Evolutionary conservation across 768 basidiomycete genomes (phyloP), one percentile per base, ranked within the genome.

Genomic region (Trametes maxima): DNA sequence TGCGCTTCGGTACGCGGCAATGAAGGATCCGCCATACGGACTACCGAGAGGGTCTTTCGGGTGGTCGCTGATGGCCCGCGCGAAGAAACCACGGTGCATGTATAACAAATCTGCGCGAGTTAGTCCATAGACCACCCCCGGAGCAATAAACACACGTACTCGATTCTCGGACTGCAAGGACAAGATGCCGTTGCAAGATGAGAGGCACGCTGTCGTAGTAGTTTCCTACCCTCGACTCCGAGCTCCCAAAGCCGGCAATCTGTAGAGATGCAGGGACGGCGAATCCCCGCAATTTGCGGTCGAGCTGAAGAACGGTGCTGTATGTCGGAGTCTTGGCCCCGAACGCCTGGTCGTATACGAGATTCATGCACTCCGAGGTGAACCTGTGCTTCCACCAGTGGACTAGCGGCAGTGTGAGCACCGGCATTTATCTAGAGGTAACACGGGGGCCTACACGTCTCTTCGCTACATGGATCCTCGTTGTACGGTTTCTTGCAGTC

Each of bases 1-100:
- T 16, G 88, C 87, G 63, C 85, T 85, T 8, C 77, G 78, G 70
- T 89, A 87, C 2, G 86, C 87, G 1, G 87, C 86, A 50, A 90
- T 75, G 22, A 89, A 87, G 4, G 87, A 89, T 37, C 80, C 82
- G 5, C 84, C 82, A 66, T 85, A 90, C 64, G 83, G 87, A 73
- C 86, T 87, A 2, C 86, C 84, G 75, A 89, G 82, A 7, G 87
- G 87, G 73, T 90, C 87, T 19, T 70, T 73, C 0, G 86, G 82
- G 59, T 74, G 81, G 62, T 88, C 87, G 67, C 85, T 85, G 61
- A 90, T 73, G 0, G 87, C 87, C 59, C 86, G 83, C 4, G 86
- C 87, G 68, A 89, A 90, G 76, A 86, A 90, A 10, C 86, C 87
- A 53, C 88, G 80, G 72, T 90, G 87, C 84, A 90, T 87, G 67